phyloP scores from a whole-genome alignment of 2,329 filamentous ascomycete species.

The Aspergillus japonicus region DNA sequence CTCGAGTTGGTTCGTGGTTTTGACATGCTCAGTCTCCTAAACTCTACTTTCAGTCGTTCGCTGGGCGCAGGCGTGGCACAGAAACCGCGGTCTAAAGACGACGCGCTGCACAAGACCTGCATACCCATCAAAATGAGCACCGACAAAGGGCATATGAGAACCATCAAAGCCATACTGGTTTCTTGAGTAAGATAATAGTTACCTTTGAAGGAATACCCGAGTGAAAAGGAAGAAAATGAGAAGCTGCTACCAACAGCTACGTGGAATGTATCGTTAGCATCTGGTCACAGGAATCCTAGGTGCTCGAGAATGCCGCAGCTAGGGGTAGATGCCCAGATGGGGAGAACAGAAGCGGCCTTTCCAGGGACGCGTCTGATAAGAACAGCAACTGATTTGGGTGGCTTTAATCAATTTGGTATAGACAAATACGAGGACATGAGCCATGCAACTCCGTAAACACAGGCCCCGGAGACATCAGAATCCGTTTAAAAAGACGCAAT shows the following conservation, averaged over 20 bases:
- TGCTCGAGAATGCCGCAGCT: conserved; percentile 11
- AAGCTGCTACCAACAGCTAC: conserved; percentile 11
- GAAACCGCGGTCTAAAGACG: conserved; percentile 20
- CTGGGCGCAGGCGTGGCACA: conserved; percentile 35
- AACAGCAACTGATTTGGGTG: neutral
- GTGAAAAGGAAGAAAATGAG: conserved; percentile 2
- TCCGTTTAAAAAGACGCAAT: neutral
- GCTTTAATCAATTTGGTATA: neutral
- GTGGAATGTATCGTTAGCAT: conserved; percentile 10
- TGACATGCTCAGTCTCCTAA: conserved; percentile 24
- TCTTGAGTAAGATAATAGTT: neutral
- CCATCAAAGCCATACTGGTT: conserved; percentile 27
- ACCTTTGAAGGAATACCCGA: neutral
- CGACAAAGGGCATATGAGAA: conserved; percentile 18
- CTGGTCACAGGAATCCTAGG: neutral
- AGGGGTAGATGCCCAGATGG: conserved; percentile 11
- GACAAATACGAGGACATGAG: neutral
- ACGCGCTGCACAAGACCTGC: conserved; percentile 20
- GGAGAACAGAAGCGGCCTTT: neutral
- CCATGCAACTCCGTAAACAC: neutral
- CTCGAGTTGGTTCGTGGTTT: conserved; percentile 13
- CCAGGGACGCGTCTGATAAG: neutral
- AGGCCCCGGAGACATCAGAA: neutral
- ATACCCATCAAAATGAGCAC: conserved; percentile 19
- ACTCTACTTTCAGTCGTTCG: conserved; percentile 25